Conservation (phyloP, 2,329 filamentous ascomycete species). For the Pseudopithomyces maydicus region DNA sequence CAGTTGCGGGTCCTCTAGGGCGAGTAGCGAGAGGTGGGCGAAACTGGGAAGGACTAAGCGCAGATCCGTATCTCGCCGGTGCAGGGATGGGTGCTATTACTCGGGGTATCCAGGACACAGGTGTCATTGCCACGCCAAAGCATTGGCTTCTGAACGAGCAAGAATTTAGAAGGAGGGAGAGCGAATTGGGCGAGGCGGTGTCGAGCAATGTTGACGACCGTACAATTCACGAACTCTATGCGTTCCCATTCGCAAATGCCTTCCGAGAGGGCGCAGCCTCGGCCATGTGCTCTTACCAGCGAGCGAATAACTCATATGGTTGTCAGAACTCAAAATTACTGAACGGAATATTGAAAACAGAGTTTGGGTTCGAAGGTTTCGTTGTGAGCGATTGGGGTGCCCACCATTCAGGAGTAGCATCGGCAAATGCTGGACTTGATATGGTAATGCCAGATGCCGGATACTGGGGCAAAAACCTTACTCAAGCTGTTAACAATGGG, state of each 20-base stretch:
- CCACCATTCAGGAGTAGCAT: constrained; percentile 51
- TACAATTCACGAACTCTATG: constrained; percentile 69
- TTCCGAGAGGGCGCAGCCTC: constrained; percentile 62
- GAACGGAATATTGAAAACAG: constrained; percentile 57
- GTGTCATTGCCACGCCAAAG: constrained; percentile 44
- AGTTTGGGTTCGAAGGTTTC: constrained; percentile 55
- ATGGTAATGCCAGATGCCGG: constrained; percentile 50
- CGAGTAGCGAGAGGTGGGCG: constrained; percentile 73
- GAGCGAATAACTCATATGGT: constrained; percentile 36
- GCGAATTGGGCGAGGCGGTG: constrained; percentile 58
- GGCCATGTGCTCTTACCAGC: constrained; percentile 63
- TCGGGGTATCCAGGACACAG: constrained; percentile 59
- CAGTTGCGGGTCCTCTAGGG: constrained; percentile 71
- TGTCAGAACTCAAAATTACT: constrained; percentile 47
- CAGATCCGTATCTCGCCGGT: constrained; percentile 68
- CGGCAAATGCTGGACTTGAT: constrained; percentile 54
- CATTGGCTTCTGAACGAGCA: constrained; percentile 58
- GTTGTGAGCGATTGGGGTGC: constrained; percentile 52
- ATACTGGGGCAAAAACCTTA: constrained; percentile 35
- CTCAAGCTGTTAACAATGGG: constrained; percentile 35
- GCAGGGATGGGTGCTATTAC: constrained; percentile 56
- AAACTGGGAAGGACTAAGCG: constrained; percentile 75
- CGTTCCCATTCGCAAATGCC: constrained; percentile 68
- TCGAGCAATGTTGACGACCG: constrained; percentile 69
- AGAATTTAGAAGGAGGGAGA: constrained; percentile 50